Evolutionary conservation across 2,329 filamentous ascomycete genomes (phyloP), one percentile per base, ranked within the genome.

Genomic region (Clonostachys solani): DNA sequence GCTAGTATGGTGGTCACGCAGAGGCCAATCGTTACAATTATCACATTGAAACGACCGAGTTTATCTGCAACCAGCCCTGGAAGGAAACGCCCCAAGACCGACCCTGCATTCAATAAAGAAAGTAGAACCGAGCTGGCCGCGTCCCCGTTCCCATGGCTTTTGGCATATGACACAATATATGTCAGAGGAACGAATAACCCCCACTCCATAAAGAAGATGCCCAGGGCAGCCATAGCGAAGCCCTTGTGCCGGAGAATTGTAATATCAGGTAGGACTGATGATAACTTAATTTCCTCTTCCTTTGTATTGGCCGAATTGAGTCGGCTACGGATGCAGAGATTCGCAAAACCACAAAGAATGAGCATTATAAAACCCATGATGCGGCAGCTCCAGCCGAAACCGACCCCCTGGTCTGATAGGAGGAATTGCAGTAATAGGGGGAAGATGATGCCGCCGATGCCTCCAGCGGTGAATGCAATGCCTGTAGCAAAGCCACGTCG

Each of bases 11-110:
- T 71, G 38, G 69, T 64, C 2, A 68, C 61, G 2, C 61, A 83
- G 12, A 88, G 72, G 86, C 86, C 89, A 9, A 87, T 61, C 16
- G 77, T 79, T 5, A 80, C 77, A 6, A 83, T 65, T 0, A 75
- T 58, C 5, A 70, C 63, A 44, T 77, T 77, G 47, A 77, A 75
- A 13, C 69, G 64, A 0, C 73, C 73, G 4, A 72, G 44, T 6
- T 57, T 54, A 42, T 77, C 73, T 1, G 69, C 68, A 2, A 65
- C 55, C 3, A 73, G 55, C 0, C 73, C 73, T 0, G 73, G 69
- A 0, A 74, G 51, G 10, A 74, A 54, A 12, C 73, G 60, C 1
- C 73, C 73, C 6, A 73, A 48, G 15, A 66, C 62, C 3, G 68
- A 72, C 36, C 64, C 65, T 3, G 64, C 63, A 23, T 74, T 75